These are phyloP conservation scores for Datura wrightii DNA, from an alignment of 257 asterid genomes.

Conservation along the genomic window DNA sequence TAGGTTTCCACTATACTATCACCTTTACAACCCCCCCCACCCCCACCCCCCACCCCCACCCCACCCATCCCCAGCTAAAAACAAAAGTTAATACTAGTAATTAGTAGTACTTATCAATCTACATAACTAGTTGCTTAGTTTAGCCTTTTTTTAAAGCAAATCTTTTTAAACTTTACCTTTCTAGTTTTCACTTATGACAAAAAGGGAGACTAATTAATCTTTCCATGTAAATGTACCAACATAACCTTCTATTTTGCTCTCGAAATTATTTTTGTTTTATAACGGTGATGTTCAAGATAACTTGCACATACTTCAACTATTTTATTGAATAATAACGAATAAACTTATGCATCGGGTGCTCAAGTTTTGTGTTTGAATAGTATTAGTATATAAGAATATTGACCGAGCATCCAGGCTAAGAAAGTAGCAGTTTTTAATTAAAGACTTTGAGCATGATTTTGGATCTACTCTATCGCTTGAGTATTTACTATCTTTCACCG, in stretches of 20 bases:
- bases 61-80: background rate
- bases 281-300: too few species aligned
- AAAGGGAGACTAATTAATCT: background rate
- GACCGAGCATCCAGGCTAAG: too few species aligned
- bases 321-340: background rate
- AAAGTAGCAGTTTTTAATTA: background rate
- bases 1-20: conserved; percentile 11
- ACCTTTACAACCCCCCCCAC: too few species aligned
- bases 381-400: too few species aligned
- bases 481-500: background rate
- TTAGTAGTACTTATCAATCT: background rate
- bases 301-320: too few species aligned
- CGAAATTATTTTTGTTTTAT: too few species aligned
- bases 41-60: too few species aligned
- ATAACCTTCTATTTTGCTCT: background rate
- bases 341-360: too few species aligned
- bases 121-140: background rate
- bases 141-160: background rate
- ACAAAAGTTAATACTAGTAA: background rate
- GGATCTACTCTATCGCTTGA: too few species aligned
- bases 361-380: too few species aligned
- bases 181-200: background rate
- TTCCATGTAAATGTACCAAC: background rate
- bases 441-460: too few species aligned
- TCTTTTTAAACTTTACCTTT: background rate